Percentiles rank a stretch among this genome's conserved stretches.
Evolutionary conservation across 208 protist species (phyloP).

Genomic region (Leishmania lainsoni): DNA sequence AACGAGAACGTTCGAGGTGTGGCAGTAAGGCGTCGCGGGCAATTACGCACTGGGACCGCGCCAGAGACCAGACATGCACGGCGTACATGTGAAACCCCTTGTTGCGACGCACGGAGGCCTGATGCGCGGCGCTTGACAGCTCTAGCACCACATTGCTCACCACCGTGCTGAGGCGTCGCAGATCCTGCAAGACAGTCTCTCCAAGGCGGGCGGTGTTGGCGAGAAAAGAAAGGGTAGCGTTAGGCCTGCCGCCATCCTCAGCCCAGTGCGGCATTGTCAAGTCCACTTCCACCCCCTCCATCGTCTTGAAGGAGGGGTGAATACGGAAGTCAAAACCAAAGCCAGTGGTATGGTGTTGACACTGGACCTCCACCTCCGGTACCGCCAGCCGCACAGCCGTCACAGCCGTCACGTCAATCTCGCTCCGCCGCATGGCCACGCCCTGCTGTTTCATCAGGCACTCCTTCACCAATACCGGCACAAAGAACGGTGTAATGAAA

Average conservation of each 20-base stretch:
- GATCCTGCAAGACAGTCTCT: conserved; percentile 25
- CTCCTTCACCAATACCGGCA: conserved; percentile 26
- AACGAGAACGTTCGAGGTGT: conserved; percentile 31
- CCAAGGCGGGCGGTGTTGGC: conserved; percentile 36
- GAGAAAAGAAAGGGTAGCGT: conserved; percentile 39
- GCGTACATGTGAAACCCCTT: conserved; percentile 46
- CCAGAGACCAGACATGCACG: conserved; percentile 33
- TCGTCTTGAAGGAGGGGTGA: conserved; percentile 15
- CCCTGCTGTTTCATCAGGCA: conserved; percentile 20
- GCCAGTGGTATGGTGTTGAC: conserved; percentile 41
- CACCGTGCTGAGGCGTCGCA: conserved; percentile 23
- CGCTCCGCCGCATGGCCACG: conserved; percentile 22
- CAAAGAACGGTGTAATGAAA: conserved; percentile 25
- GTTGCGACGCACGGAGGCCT: conserved; percentile 41
- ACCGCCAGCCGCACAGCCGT: conserved; percentile 29
- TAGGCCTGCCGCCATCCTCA: conserved; percentile 20
- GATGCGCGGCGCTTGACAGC: conserved; percentile 42
- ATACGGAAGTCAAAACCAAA: conserved; percentile 38
- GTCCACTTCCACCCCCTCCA: conserved; percentile 21
- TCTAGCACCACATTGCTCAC: conserved; percentile 35
- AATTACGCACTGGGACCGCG: conserved; percentile 26
- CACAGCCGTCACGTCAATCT: conserved; percentile 22
- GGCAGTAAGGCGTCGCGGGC: conserved; percentile 37
- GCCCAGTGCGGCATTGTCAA: conserved; percentile 31
- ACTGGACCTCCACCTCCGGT: conserved; percentile 29